Percentiles rank a stretch among this genome's conserved stretches.
Conservation (phyloP, 139 green algal species). For the Chlamydomonas incerta region DNA sequence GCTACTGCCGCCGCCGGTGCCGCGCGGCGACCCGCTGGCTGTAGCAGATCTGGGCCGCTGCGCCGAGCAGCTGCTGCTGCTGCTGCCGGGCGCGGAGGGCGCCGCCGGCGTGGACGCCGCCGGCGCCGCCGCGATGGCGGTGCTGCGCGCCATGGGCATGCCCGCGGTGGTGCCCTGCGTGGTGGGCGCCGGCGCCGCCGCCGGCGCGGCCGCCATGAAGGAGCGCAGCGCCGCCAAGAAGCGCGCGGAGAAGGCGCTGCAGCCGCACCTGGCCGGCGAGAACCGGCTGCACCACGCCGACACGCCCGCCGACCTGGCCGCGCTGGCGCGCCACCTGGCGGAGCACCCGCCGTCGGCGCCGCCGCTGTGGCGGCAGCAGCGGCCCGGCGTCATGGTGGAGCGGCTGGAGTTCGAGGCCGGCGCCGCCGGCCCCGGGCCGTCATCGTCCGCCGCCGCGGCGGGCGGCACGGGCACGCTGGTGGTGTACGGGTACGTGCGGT, state of each 20-base stretch:
- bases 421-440: constrained; percentile 9
- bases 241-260: constrained; percentile 71
- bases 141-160: constrained; percentile 83
- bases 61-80: constrained; percentile 77
- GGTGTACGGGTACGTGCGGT: constrained; percentile 79
- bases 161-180: constrained; percentile 59
- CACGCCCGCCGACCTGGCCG: constrained; percentile 58
- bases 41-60: constrained; percentile 70
- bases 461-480: constrained; percentile 53
- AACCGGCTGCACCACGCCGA: constrained; percentile 70
- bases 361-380: constrained; percentile 82
- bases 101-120: background rate
- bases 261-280: constrained; percentile 64
- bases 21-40: constrained; percentile 69
- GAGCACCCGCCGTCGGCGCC: constrained; percentile 54
- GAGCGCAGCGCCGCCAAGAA: constrained; percentile 82
- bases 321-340: constrained; percentile 78
- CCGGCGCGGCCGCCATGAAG: constrained; percentile 67
- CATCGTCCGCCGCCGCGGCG: constrained; percentile 19
- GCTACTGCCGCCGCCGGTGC: constrained; percentile 74
- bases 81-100: constrained; percentile 61
- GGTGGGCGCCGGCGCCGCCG: background rate
- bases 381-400: constrained; percentile 79
- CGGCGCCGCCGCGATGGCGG: constrained; percentile 54
- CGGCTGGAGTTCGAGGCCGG: constrained; percentile 52